phyloP scores from a whole-genome alignment of 1,139 yeast genomes.

The Pichia sp. region DNA sequence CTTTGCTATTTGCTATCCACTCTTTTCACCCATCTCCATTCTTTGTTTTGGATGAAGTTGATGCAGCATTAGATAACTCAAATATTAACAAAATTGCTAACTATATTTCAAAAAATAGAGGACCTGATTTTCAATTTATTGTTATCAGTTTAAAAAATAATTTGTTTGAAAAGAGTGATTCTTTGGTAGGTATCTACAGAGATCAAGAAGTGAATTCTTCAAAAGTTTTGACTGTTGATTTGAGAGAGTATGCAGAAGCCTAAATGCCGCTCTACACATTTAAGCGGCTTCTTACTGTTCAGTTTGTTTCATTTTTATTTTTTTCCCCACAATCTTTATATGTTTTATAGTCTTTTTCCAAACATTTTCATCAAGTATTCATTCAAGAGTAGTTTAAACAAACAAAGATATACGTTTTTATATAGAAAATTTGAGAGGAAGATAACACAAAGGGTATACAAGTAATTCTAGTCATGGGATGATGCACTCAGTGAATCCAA shows the following conservation, averaged over 20 bases:
- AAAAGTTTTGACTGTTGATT: slow-evolving; percentile 65
- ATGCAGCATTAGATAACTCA: slow-evolving; percentile 90
- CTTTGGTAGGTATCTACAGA: slow-evolving; percentile 88
- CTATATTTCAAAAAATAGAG: slow-evolving; percentile 70
- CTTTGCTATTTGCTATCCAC: slow-evolving; percentile 84
- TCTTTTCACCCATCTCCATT: slow-evolving; percentile 92
- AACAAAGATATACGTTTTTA: too few species aligned
- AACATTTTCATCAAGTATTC: too few species aligned
- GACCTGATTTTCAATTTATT: slow-evolving; percentile 80
- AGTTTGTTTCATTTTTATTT: neutral
- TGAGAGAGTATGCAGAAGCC: slow-evolving; percentile 44
- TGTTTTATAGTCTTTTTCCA: too few species aligned
- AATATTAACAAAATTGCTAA: slow-evolving; percentile 82
- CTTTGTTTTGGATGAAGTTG: slow-evolving; percentile 92
- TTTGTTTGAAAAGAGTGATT: slow-evolving; percentile 75
- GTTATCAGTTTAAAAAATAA: slow-evolving; percentile 88
- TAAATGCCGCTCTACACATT: too few species aligned
- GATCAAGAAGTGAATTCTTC: slow-evolving; percentile 76
- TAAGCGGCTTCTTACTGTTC: too few species aligned
- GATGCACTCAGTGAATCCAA: slow-evolving; percentile 14
- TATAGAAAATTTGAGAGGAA: too few species aligned
- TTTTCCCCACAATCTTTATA: neutral
- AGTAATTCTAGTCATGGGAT: neutral
- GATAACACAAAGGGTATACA: too few species aligned
- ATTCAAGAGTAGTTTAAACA: too few species aligned